Evolutionary conservation across 495 filamentous ascomycete species (phyloP).

Genomic region (Jackrogersella minutella): DNA sequence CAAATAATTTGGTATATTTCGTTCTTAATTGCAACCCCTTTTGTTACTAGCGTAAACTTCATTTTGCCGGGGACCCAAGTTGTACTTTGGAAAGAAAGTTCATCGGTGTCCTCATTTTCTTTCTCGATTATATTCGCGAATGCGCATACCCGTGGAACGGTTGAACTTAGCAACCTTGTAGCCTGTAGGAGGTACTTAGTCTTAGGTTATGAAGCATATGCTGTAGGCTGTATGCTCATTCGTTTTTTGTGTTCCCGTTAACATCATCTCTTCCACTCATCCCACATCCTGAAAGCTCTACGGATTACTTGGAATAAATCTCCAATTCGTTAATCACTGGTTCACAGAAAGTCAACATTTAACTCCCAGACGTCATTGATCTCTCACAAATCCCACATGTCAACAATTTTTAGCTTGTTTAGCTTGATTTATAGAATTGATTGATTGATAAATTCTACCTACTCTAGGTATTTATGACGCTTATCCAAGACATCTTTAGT

Average conservation of each 20-base stretch:
- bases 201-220: too few species aligned
- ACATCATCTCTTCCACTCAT: not conserved
- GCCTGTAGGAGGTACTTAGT: too few species aligned
- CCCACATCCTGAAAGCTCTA: not conserved
- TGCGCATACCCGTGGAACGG: conserved; percentile 9
- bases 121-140: conserved; percentile 22
- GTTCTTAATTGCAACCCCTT: conserved; percentile 26
- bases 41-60: conserved; percentile 12
- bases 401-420: not conserved
- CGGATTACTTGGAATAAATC: not conserved
- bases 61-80: not conserved
- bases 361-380: conserved; percentile 11
- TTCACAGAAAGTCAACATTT: not conserved
- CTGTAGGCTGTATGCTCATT: too few species aligned
- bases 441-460: not conserved
- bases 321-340: not conserved
- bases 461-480: conserved; percentile 13
- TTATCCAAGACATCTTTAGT: conserved; percentile 14
- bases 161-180: too few species aligned
- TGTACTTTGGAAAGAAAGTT: conserved; percentile 4
- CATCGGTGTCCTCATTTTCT: conserved; percentile 17
- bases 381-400: conserved; percentile 1
- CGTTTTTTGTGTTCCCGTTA: conserved; percentile 2
- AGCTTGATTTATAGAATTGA: not conserved
- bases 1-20: conserved; percentile 2